Evolutionary conservation across 2,329 filamentous ascomycete species (phyloP).

Genomic region (Ilyonectria mors-panacis): DNA sequence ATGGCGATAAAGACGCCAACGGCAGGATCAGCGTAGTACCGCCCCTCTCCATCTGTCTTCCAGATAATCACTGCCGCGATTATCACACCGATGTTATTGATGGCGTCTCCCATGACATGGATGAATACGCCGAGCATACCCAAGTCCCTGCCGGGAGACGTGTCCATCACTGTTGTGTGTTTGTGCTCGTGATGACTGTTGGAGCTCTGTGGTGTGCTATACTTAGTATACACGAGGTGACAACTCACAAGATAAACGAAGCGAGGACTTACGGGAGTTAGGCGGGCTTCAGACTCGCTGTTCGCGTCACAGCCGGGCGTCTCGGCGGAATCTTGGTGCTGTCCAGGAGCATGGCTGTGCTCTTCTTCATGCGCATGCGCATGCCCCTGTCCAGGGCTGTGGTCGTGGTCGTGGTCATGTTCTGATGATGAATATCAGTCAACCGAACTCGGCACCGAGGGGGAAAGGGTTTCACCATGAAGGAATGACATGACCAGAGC

Average conservation of each 20-base stretch:
- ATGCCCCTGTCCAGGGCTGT: conserved; percentile 48
- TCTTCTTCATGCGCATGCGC: conserved; percentile 53
- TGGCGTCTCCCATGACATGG: conserved; percentile 80
- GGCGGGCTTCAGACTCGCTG: conserved; percentile 33
- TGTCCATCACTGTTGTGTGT: conserved; percentile 55
- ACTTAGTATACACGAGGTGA: conserved; percentile 27
- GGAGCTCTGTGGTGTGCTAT: conserved; percentile 28
- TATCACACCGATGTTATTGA: conserved; percentile 85
- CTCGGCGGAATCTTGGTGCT: conserved; percentile 25
- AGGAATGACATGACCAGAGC: conserved; percentile 76
- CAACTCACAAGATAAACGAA: conserved; percentile 8
- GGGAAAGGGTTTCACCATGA: conserved; percentile 65
- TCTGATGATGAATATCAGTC: conserved; percentile 34
- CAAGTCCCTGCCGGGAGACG: conserved; percentile 68
- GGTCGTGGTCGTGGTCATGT: conserved; percentile 59
- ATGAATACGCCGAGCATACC: conserved; percentile 79
- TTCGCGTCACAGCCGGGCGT: conserved; percentile 22
- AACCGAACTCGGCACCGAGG: neutral
- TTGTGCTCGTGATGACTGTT: conserved; percentile 64
- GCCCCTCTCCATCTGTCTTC: conserved; percentile 68
- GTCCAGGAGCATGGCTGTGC: conserved; percentile 46
- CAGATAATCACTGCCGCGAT: conserved; percentile 79
- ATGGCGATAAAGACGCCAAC: conserved; percentile 78
- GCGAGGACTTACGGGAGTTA: conserved; percentile 36
- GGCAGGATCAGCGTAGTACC: conserved; percentile 81